Evolutionary conservation across 306 rosid species (phyloP).

Genomic region (Crotalaria pallida): DNA sequence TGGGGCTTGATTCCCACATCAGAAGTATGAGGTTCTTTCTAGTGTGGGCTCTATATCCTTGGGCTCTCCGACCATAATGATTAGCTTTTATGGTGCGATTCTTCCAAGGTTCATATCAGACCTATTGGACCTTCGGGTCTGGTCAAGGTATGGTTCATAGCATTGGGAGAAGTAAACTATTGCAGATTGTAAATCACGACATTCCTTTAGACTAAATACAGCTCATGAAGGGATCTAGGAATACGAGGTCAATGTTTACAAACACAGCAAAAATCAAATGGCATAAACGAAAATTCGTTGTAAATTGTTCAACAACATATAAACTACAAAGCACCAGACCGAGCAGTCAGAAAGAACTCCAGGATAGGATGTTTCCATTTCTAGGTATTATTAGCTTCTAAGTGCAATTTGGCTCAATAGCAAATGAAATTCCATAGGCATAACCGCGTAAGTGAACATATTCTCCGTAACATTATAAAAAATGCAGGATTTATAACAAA

Average conservation of each 20-base stretch:
- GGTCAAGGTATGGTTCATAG: background rate
- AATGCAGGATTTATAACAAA: background rate
- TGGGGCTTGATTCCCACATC: no score
- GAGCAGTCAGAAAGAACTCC: background rate
- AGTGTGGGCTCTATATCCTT: no score
- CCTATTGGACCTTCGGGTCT: no score
- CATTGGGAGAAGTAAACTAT: background rate
- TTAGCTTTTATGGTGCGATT: no score
- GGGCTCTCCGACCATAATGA: no score
- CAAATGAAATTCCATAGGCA: background rate
- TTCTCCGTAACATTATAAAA: background rate
- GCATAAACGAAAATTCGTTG: background rate
- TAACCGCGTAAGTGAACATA: background rate
- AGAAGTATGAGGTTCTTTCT: no score
- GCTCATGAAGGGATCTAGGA: background rate
- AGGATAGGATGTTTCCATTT: background rate
- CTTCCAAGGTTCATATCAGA: no score
- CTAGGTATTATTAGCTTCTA: background rate
- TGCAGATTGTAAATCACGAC: background rate
- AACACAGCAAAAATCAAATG: background rate
- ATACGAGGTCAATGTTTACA: background rate
- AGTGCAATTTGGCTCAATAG: background rate
- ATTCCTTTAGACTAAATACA: background rate
- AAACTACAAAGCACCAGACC: background rate
- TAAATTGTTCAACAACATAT: background rate